A percentile compares a stretch with the other conserved stretches of the same genome.
phyloP scores from a whole-genome alignment of 257 asterid species.

The Leonotis leonurus region DNA sequence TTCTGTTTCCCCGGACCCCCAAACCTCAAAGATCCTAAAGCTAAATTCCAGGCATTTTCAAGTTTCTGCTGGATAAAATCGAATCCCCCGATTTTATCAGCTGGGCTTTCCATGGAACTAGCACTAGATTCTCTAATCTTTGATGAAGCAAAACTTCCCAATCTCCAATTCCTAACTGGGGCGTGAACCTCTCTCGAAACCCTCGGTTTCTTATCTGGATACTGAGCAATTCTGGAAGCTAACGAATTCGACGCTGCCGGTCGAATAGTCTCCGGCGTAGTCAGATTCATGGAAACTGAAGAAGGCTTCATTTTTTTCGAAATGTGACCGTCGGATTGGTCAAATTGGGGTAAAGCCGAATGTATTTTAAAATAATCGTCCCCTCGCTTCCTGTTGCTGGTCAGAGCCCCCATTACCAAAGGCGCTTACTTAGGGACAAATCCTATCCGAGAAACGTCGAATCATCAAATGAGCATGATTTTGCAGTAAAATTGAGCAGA shows the following conservation, averaged over 20 bases:
- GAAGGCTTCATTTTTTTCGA: no score
- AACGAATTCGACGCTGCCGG: conserved; percentile 11
- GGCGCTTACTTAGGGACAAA: no score
- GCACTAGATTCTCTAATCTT: conserved; percentile 11
- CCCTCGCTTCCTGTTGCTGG: no score
- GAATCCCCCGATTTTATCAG: conserved; percentile 29
- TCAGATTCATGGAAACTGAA: conserved; percentile 8
- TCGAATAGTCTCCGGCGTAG: conserved; percentile 9
- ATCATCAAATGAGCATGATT: no score
- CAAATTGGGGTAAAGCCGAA: no score
- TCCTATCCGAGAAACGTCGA: no score
- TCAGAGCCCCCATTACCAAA: no score
- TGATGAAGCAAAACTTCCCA: conserved; percentile 6
- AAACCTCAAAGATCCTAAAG: conserved; percentile 24
- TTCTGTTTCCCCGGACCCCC: conserved; percentile 1
- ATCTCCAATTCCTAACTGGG: conserved; percentile 37
- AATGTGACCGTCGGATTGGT: no score
- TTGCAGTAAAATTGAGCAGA: no score
- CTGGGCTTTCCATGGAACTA: conserved; percentile 4
- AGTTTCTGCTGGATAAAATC: not conserved
- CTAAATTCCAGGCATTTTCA: conserved; percentile 8
- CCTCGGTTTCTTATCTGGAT: conserved; percentile 32
- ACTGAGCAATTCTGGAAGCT: conserved; percentile 22
- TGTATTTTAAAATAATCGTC: no score
- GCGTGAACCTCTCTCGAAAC: conserved; percentile 53